Evolutionary conservation across 768 basidiomycete genomes (phyloP).

Genomic region (Amylocystis lapponica): DNA sequence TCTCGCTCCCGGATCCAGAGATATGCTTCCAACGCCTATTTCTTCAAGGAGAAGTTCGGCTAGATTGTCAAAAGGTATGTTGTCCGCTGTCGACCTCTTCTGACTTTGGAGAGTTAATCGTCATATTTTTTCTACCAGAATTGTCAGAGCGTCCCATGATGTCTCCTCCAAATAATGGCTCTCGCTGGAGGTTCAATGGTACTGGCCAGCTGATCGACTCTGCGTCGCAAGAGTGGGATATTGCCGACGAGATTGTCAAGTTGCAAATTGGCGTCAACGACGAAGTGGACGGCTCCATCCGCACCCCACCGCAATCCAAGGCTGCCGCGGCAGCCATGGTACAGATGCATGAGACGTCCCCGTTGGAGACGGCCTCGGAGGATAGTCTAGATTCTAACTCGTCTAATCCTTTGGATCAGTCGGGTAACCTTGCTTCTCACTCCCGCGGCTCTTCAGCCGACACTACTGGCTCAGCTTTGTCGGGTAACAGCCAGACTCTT

Average conservation of each 20-base stretch:
- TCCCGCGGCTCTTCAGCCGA: slow-evolving; percentile 83
- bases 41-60: slow-evolving; percentile 15
- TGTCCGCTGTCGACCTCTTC: neutral
- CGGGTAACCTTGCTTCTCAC: slow-evolving; percentile 55
- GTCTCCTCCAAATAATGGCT: slow-evolving; percentile 31
- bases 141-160: slow-evolving; percentile 36
- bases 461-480: slow-evolving; percentile 50
- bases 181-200: slow-evolving; percentile 61
- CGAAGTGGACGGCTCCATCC: slow-evolving; percentile 48
- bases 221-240: slow-evolving; percentile 59
- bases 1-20: slow-evolving; percentile 27
- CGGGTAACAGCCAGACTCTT: slow-evolving; percentile 49
- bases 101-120: slow-evolving; percentile 5
- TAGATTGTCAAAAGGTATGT: slow-evolving; percentile 21
- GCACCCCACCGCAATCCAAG: slow-evolving; percentile 65
- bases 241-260: slow-evolving; percentile 68
- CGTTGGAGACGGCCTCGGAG: slow-evolving; percentile 66
- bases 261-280: slow-evolving; percentile 56
- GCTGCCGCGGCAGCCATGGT: slow-evolving; percentile 44
- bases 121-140: slow-evolving; percentile 20
- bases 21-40: slow-evolving; percentile 20
- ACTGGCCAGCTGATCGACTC: slow-evolving; percentile 61
- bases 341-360: slow-evolving; percentile 61
- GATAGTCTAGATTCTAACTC: slow-evolving; percentile 64
- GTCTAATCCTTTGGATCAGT: slow-evolving; percentile 62